A percentile compares a stretch with the other conserved stretches of the same genome.
Conservation (phyloP, 2,329 filamentous ascomycete genomes). For the Paecilomyces formosus region DNA sequence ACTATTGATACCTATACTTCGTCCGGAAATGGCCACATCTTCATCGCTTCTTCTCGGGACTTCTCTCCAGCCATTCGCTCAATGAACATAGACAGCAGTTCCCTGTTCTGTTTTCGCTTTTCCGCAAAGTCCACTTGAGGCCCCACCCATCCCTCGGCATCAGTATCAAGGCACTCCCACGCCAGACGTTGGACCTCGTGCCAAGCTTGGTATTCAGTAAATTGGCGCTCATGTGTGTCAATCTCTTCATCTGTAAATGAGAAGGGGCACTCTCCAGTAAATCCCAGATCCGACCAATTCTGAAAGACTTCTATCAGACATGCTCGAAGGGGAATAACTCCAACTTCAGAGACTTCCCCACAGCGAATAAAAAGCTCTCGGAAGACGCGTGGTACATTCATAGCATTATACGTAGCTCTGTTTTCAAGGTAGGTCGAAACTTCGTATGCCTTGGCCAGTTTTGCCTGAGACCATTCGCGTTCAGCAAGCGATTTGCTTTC, state of each 20-base stretch:
- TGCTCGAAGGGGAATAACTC: conserved; percentile 22
- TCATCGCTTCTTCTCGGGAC: neutral
- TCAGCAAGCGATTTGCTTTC: too few species aligned
- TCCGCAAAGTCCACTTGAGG: neutral
- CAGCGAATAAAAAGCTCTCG: conserved; percentile 25
- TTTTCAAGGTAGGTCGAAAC: neutral
- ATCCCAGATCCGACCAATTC: neutral
- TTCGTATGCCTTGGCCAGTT: neutral
- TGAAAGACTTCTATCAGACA: conserved; percentile 12
- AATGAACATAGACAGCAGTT: neutral
- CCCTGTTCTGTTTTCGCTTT: neutral
- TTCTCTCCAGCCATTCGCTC: neutral
- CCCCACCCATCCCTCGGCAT: neutral
- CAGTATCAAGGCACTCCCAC: neutral
- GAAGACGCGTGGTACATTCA: conserved; percentile 17
- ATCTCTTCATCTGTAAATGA: neutral
- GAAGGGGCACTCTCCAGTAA: neutral
- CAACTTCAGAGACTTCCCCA: conserved; percentile 19
- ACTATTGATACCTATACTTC: neutral
- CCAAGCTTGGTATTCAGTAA: neutral
- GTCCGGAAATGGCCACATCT: neutral
- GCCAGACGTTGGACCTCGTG: neutral
- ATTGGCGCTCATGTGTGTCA: neutral
- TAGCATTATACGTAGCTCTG: neutral
- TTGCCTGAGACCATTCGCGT: neutral